Conservation (phyloP, 768 basidiomycete genomes). For the Kondoa subrosea region DNA sequence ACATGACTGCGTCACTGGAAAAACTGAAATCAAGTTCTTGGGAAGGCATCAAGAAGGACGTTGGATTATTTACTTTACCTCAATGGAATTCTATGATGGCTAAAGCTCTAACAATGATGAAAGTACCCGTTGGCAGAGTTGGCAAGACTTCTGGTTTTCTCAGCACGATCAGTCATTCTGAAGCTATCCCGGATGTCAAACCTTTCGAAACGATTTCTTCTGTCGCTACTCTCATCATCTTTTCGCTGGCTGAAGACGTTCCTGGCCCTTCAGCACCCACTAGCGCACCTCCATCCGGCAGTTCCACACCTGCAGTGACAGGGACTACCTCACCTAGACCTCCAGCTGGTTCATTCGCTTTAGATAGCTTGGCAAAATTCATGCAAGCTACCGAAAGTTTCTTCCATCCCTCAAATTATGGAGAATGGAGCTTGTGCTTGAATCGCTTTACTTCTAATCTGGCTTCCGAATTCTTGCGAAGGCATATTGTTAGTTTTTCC, state of each 20-base stretch:
- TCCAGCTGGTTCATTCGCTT: constrained; percentile 62
- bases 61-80: constrained; percentile 65
- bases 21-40: constrained; percentile 39
- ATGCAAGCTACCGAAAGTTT: constrained; percentile 76
- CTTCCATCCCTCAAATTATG: constrained; percentile 79
- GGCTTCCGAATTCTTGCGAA: constrained; percentile 60
- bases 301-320: not conserved
- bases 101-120: constrained; percentile 47
- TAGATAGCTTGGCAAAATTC: constrained; percentile 68
- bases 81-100: constrained; percentile 78
- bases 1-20: constrained; percentile 36
- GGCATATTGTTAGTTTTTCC: no score
- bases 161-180: constrained; percentile 20
- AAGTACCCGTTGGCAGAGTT: constrained; percentile 32
- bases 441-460: constrained; percentile 53
- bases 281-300: not conserved
- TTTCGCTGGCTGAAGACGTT: constrained; percentile 77
- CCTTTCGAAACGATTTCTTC: constrained; percentile 42
- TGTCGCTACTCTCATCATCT: constrained; percentile 67
- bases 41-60: constrained; percentile 48
- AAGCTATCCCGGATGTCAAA: constrained; percentile 33
- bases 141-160: constrained; percentile 24
- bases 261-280: constrained; percentile 23
- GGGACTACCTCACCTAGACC: not conserved
- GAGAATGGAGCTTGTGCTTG: constrained; percentile 49